Evolutionary conservation across 1,284 basidiomycete genomes (phyloP), one percentile per base, ranked within the genome.

Genomic region (Puccinia horiana): DNA sequence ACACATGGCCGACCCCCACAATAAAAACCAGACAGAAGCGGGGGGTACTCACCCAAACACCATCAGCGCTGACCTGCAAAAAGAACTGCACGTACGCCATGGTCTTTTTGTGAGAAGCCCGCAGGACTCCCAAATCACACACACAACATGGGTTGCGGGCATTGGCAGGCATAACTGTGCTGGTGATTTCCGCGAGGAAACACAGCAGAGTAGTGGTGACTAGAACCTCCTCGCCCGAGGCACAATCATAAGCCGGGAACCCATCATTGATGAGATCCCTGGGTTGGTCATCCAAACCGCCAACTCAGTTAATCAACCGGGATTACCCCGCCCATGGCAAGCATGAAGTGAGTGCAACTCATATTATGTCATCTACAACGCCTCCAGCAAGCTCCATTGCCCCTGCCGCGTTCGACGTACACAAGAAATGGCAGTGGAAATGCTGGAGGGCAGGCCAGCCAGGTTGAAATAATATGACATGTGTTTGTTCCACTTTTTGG

Each of bases 401-500:
- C 18, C 44, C 40, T 0, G 54, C 56, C 18, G 6, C 18, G n/a
- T 77, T 77, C 2, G 75, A 77, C 0, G 56, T 63, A 14, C 23
- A 2, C 23, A 77, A 14, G 26, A 23, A 77, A 16, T 77, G 75
- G 26, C 35, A 44, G 20, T 77, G 1, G 44, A 26, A 77, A 2
- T 77, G 18, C 44, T 63, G 58, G 75, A 58, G 5, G 75, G 58
- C 5, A 77, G 75, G 8, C 49, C 35, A 47, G 37, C 18, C 5
- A 63, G 12, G 32, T 23, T 56, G 26, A 32, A 40, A 40, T 26
- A 77, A 9, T 12, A 77, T 5, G 56, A 26, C 3, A 77, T 77
- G 58, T 77, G 75, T 40, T 77, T 77, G 42, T 77, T 77, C 75
- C 75, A 77, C 23, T 9, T 44, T 20, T 69, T 69, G 37, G 40